These are phyloP conservation scores for Diaporthe batatas DNA, from an alignment of 2,329 filamentous ascomycete genomes.

Conservation along the genomic window DNA sequence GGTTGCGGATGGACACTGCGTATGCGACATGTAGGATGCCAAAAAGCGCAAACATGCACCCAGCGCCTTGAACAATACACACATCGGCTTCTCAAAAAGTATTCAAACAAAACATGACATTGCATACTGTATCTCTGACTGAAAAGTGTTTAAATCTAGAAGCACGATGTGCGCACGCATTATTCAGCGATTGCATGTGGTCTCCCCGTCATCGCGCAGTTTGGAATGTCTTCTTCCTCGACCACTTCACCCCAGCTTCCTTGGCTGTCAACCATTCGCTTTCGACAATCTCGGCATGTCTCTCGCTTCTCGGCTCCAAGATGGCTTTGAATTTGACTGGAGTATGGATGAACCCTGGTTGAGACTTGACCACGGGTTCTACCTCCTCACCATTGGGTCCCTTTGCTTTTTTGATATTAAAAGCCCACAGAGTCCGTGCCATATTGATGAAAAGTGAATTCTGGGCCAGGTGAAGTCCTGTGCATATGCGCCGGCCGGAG, in stretches of 20 bases:
- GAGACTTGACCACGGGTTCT: conserved; percentile 13
- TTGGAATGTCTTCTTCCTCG: conserved; percentile 17
- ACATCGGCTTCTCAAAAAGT: no score
- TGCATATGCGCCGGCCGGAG: conserved; percentile 59
- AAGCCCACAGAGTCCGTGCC: conserved; percentile 60
- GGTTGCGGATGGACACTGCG: no score
- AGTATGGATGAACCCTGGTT: conserved; percentile 16
- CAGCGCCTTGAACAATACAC: no score
- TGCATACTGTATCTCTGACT: no score
- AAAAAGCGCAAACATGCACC: no score
- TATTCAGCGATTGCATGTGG: no score
- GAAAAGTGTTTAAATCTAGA: no score
- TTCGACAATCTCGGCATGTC: conserved; percentile 24
- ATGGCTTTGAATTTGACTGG: conserved; percentile 5
- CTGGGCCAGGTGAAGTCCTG: conserved; percentile 62
- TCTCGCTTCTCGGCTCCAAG: conserved; percentile 27
- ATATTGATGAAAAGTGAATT: conserved; percentile 59
- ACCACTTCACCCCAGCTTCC: conserved; percentile 1
- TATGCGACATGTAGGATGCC: no score
- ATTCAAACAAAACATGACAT: no score
- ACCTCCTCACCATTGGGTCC: conserved; percentile 1
- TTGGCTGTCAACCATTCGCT: conserved; percentile 2
- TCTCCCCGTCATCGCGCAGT: no score
- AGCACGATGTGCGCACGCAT: no score
- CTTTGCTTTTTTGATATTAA: conserved; percentile 50